Evolutionary conservation across 2,329 filamentous ascomycete genomes (phyloP).

Genomic region (Fusarium sp.): DNA sequence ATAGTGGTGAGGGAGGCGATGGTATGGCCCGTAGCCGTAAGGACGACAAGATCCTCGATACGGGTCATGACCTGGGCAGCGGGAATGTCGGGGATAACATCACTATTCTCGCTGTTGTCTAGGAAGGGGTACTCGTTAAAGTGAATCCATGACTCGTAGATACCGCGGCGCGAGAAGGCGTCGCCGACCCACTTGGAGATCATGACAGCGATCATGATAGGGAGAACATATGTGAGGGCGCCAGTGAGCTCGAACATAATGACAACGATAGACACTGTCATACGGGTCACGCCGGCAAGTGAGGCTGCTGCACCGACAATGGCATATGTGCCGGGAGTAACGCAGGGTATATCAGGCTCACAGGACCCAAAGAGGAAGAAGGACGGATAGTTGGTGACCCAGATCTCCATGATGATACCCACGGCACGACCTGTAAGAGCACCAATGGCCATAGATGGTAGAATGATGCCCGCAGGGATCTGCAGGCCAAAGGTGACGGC

Average conservation of each 20-base stretch:
- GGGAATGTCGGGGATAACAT: conserved; percentile 77
- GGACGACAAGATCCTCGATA: conserved; percentile 86
- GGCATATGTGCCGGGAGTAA: conserved; percentile 94
- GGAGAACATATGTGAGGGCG: conserved; percentile 92
- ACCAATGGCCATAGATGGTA: conserved; percentile 95
- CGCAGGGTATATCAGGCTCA: conserved; percentile 83
- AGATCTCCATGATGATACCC: conserved; percentile 87
- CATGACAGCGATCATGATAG: conserved; percentile 99
- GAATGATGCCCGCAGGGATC: conserved; percentile 92
- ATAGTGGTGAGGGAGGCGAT: conserved; percentile 76
- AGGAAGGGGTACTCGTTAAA: conserved; percentile 96
- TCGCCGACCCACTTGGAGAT: conserved; percentile 98
- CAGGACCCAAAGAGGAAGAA: conserved; percentile 82
- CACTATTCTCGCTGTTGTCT: conserved; percentile 84
- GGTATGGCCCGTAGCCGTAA: conserved; percentile 87
- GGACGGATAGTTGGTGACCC: conserved; percentile 78
- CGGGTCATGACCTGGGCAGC: conserved; percentile 92
- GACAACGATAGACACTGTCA: conserved; percentile 98
- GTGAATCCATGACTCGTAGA: conserved; percentile 98
- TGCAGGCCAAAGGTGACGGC: conserved; percentile 91
- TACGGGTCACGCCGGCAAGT: conserved; percentile 90
- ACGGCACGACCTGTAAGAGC: conserved; percentile 88
- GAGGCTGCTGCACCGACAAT: conserved; percentile 95
- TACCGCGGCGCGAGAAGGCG: conserved; percentile 88
- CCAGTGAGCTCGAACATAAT: conserved; percentile 99